Evolutionary conservation across 163 green algal species (phyloP).

Genomic region (Scenedesmus sp.): DNA sequence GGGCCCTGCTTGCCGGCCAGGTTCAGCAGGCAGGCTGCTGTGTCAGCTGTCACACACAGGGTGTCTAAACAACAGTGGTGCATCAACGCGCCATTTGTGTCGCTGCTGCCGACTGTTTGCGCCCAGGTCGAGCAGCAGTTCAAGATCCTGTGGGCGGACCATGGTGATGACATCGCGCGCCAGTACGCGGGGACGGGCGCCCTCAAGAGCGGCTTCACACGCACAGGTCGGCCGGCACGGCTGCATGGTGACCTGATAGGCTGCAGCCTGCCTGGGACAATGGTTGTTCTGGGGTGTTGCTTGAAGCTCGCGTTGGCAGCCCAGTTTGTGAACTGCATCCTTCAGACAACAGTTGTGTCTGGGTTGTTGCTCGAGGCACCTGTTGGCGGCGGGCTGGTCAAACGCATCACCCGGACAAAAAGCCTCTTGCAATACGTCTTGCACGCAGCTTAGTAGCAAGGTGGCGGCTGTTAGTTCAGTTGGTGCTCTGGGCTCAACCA

Average conservation of each 20-base stretch:
- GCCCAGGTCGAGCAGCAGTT: constrained; percentile 78
- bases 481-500: too few relatives aligned
- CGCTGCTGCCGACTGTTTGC: not conserved
- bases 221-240: constrained; percentile 65
- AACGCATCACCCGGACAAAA: too few relatives aligned
- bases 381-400: too few relatives aligned
- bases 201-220: constrained; percentile 94
- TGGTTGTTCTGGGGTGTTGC: not conserved
- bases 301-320: not conserved
- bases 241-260: not conserved
- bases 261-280: not conserved
- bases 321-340: not conserved
- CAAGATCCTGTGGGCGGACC: constrained; percentile 91
- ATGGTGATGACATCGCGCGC: constrained; percentile 87
- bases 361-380: too few relatives aligned
- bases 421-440: too few relatives aligned
- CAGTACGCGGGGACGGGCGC: constrained; percentile 92
- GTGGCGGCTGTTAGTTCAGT: not conserved
- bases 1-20: too few relatives aligned
- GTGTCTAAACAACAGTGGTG: not conserved
- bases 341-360: too few relatives aligned
- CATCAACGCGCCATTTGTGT: not conserved
- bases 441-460: too few relatives aligned
- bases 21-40: not conserved
- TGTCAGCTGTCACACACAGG: not conserved